Evolutionary conservation across 2,329 filamentous ascomycete genomes (phyloP), one percentile per base, ranked within the genome.

Genomic region (Lachnellula subtilissima): DNA sequence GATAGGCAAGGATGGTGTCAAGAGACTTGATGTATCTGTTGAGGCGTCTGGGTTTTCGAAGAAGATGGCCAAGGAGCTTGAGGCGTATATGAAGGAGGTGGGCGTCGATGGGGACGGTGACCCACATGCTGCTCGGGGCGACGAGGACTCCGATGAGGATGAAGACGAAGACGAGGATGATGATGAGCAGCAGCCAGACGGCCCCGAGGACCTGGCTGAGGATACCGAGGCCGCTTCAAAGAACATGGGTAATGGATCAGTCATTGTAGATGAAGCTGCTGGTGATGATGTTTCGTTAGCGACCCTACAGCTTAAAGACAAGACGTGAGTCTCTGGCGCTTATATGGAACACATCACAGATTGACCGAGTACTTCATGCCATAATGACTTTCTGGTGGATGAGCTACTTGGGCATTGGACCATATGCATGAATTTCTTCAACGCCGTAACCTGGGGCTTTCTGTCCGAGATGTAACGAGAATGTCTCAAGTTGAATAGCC

Each of bases 11-110:
- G 83, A 85, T 54, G 83, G 84, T 12, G 79, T 77, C 0, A 84
- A 77, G 60, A 81, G 94, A 62, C 74, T 99, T 15, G 95, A 99
- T 72, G 86, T 95, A 15, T 84, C 89, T 35, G 91, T 96, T 1
- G 88, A 95, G 69, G 94, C 94, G 0, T 96, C 91, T 2, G 94
- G 94, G 0, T 97, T 99, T 72, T 96, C 91, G 19, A 95, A 88
- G 77, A 97, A 96, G 75, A 96, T 97, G 88, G 83, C 91, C 15
- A 96, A 94, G 72, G 94, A 99, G 64, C 76, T 99, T 15, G 94
- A 97, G 69, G 82, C 84, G 9, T 96, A 96, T 62, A 94, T 99
- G 75, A 87, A 91, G 69, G 82, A 85, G 52, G 79, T 86, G 47
- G 83, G 82, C 8, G 78, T 80, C 12, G 80, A 84, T 36, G 70